Conservation (phyloP, 1,284 basidiomycete genomes). For the Heterobasidion annosum region DNA sequence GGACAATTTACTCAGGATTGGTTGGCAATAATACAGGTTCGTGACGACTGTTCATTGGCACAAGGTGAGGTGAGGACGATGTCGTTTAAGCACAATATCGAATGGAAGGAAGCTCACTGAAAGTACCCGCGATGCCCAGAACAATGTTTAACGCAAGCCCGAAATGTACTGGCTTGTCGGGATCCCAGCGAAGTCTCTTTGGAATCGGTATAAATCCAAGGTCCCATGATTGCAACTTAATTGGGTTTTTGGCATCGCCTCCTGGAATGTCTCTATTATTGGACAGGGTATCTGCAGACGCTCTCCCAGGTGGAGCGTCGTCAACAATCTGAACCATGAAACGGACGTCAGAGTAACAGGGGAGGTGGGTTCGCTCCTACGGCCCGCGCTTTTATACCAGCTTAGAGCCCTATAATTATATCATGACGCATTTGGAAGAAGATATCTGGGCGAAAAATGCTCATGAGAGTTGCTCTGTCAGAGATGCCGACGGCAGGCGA, state of each 20-base stretch:
- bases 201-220: slow-evolving; percentile 67
- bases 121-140: slow-evolving; percentile 67
- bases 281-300: not conserved
- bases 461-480: too few species aligned
- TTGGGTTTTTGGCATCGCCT: not conserved
- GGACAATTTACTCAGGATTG: slow-evolving; percentile 47
- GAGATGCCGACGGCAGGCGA: too few species aligned
- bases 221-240: slow-evolving; percentile 21
- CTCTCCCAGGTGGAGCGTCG: not conserved
- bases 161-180: slow-evolving; percentile 48
- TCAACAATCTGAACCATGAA: too few species aligned
- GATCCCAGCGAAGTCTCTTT: slow-evolving; percentile 47
- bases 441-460: too few species aligned
- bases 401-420: too few species aligned
- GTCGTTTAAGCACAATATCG: too few species aligned
- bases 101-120: slow-evolving; percentile 23
- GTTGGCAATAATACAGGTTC: slow-evolving; percentile 70
- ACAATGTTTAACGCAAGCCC: slow-evolving; percentile 49
- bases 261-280: not conserved
- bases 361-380: too few species aligned
- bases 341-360: too few species aligned
- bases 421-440: too few species aligned
- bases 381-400: too few species aligned
- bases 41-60: slow-evolving; percentile 31
- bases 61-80: too few species aligned